Percentiles rank a stretch among this genome's conserved stretches.
phyloP scores from a whole-genome alignment of 768 basidiomycete genomes.

The Phanerochaete sordida region DNA sequence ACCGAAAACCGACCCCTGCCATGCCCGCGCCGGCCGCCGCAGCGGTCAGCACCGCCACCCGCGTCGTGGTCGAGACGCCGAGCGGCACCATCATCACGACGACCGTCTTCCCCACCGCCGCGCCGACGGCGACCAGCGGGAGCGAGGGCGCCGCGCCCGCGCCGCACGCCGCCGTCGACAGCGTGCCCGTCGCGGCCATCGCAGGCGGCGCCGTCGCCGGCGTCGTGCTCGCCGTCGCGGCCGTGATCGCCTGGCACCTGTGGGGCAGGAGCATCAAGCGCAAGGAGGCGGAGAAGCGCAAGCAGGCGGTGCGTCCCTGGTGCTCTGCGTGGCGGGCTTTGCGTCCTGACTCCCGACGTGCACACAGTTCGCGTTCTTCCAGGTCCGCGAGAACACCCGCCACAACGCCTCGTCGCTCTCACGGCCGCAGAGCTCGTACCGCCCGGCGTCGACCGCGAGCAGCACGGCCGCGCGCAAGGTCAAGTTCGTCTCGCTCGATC shows the following conservation, averaged over 20 bases:
- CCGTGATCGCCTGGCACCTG: slow-evolving; percentile 41
- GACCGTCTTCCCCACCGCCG: slow-evolving; percentile 22
- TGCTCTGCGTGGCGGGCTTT: background rate
- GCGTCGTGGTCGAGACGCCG: slow-evolving; percentile 3
- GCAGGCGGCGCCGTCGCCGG: slow-evolving; percentile 49
- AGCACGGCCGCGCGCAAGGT: slow-evolving; percentile 32
- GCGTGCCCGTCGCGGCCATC: slow-evolving; percentile 46
- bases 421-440: slow-evolving; percentile 21
- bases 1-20: background rate
- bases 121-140: background rate
- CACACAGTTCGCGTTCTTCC: slow-evolving; percentile 22
- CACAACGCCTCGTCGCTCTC: slow-evolving; percentile 31
- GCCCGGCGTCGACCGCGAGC: slow-evolving; percentile 21
- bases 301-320: slow-evolving; percentile 26
- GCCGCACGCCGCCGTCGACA: too few species aligned
- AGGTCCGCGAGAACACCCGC: slow-evolving; percentile 37
- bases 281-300: slow-evolving; percentile 27
- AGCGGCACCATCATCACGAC: slow-evolving; percentile 21
- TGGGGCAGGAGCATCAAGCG: slow-evolving; percentile 43
- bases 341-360: background rate
- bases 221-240: slow-evolving; percentile 39
- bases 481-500: slow-evolving; percentile 31
- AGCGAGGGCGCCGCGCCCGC: too few species aligned
- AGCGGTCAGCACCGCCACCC: background rate
- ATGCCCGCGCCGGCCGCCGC: background rate